Evolutionary conservation across 2,329 filamentous ascomycete species (phyloP).

Genomic region (Paraphaeosphaeria sporulosa): DNA sequence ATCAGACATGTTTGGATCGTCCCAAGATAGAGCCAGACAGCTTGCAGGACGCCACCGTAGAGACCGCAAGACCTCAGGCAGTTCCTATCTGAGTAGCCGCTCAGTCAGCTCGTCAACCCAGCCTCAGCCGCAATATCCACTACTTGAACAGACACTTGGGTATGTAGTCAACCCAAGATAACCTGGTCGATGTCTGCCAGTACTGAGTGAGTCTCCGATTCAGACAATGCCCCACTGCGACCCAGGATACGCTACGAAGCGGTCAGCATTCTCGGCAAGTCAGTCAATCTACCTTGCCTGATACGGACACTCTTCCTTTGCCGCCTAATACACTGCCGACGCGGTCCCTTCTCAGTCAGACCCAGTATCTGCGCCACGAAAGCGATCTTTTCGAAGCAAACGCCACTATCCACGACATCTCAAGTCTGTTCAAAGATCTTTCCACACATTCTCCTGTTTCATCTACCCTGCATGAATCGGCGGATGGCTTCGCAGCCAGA

Average conservation of each 20-base stretch:
- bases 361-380: background rate
- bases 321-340: conserved; percentile 1
- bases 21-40: conserved; percentile 44
- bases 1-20: conserved; percentile 41
- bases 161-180: background rate
- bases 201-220: background rate
- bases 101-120: conserved; percentile 22
- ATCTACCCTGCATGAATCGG: conserved; percentile 3
- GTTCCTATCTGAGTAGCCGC: conserved; percentile 25
- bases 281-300: background rate
- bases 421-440: conserved; percentile 8
- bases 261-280: background rate
- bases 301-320: background rate
- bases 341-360: background rate
- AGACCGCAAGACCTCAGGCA: conserved; percentile 32
- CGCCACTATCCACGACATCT: conserved; percentile 5
- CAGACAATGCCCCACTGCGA: background rate
- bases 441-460: conserved; percentile 3
- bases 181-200: background rate
- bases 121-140: conserved; percentile 7
- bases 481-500: conserved; percentile 1
- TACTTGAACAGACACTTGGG: background rate
- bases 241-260: background rate
- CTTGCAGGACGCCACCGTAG: conserved; percentile 42
- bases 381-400: conserved; percentile 1